These are phyloP conservation scores for Carpinus fangiana DNA, from an alignment of 306 rosid genomes.

Conservation along the genomic window DNA sequence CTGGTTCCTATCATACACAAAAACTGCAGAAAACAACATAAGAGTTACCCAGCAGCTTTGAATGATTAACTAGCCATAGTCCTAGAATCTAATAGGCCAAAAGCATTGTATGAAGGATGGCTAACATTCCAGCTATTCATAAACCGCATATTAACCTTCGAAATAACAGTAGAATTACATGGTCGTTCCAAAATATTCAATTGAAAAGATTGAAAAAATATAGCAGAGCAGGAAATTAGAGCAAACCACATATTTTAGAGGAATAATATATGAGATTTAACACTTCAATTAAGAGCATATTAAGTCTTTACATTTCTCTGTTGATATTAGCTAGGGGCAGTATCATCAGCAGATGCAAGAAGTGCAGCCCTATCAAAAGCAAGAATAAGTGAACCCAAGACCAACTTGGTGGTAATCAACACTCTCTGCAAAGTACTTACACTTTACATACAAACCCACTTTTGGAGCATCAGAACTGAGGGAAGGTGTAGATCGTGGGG, in stretches of 20 bases:
- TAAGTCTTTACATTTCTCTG: not conserved
- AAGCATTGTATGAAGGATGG: not conserved
- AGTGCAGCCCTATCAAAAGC: not conserved
- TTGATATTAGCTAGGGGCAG: not conserved
- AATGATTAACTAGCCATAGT: no score
- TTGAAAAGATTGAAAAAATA: no score
- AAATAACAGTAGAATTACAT: no score
- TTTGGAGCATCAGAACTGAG: not conserved
- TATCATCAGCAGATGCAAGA: not conserved
- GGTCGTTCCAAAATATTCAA: no score
- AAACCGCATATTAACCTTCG: no score
- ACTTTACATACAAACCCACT: not conserved
- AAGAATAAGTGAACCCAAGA: not conserved
- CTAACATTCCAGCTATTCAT: not conserved
- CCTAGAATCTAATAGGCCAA: no score
- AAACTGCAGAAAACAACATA: slow-evolving; percentile 42
- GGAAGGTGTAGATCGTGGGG: not conserved
- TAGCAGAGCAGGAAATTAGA: no score
- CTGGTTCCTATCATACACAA: slow-evolving; percentile 94
- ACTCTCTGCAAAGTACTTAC: not conserved
- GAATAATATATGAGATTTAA: no score
- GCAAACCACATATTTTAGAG: no score
- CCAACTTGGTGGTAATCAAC: not conserved
- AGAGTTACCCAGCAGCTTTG: slow-evolving; percentile 7
- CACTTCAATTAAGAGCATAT: not conserved